Evolutionary conservation across 306 rosid species (phyloP).

Genomic region (Ormosia emarginata): DNA sequence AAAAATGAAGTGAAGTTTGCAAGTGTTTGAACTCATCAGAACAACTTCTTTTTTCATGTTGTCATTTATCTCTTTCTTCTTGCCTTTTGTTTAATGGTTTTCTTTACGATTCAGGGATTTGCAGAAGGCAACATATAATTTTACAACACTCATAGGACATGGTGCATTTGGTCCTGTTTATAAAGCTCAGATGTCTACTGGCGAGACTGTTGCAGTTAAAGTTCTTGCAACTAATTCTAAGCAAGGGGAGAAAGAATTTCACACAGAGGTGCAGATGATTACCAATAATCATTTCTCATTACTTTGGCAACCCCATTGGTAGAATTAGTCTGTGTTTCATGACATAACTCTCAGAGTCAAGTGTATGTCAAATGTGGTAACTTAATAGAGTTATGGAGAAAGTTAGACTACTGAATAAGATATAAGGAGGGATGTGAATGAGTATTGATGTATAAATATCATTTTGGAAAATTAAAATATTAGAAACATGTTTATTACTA

Average conservation of each 20-base stretch:
- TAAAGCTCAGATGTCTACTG: constrained; percentile 92
- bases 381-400: background rate
- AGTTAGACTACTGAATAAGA: background rate
- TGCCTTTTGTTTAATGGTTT: background rate
- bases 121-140: constrained; percentile 89
- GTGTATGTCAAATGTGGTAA: background rate
- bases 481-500: background rate
- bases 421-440: background rate
- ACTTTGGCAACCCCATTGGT: background rate
- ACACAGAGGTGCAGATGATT: constrained; percentile 69
- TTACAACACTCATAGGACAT: constrained; percentile 92
- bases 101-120: constrained; percentile 63
- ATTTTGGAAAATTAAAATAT: background rate
- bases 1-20: background rate
- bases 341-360: background rate
- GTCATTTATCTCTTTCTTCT: background rate
- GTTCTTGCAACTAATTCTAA: constrained; percentile 94
- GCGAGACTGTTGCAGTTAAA: constrained; percentile 91
- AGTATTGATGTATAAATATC: background rate
- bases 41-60: background rate
- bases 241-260: constrained; percentile 98
- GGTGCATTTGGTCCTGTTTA: constrained; percentile 99
- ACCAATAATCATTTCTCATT: background rate
- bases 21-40: background rate
- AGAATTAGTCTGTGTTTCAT: background rate